These are phyloP conservation scores for Phytophthora foliorum DNA, from an alignment of 352 stramenopile species.

Conservation along the genomic window DNA sequence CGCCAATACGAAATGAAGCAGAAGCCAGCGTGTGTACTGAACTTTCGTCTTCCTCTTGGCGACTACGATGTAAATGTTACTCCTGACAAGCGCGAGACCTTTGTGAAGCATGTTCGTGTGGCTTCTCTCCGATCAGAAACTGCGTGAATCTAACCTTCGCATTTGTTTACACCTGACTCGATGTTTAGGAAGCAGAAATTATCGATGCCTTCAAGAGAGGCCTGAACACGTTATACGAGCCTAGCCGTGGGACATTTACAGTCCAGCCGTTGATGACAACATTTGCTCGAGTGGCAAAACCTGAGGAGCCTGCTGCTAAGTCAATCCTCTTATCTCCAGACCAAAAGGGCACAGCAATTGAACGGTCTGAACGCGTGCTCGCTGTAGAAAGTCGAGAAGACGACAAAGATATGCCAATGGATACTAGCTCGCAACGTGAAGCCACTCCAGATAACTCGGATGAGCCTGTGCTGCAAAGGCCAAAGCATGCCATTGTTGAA, in stretches of 20 bases:
- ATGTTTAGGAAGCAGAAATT: slow-evolving; percentile 60
- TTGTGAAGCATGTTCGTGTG: slow-evolving; percentile 73
- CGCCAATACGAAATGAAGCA: slow-evolving; percentile 91
- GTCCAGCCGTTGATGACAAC: slow-evolving; percentile 67
- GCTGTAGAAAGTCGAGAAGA: slow-evolving; percentile 8
- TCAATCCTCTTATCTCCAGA: neutral
- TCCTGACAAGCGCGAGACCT: slow-evolving; percentile 97
- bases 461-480: slow-evolving; percentile 4
- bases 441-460: slow-evolving; percentile 5
- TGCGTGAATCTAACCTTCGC: neutral
- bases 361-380: slow-evolving; percentile 6
- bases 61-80: slow-evolving; percentile 98
- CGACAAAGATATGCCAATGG: neutral
- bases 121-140: neutral
- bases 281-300: slow-evolving; percentile 38
- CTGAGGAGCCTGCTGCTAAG: slow-evolving; percentile 19
- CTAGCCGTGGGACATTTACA: slow-evolving; percentile 65
- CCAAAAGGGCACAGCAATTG: neutral
- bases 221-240: slow-evolving; percentile 72
- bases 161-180: neutral
- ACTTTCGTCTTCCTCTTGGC: slow-evolving; percentile 89
- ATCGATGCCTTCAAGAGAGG: slow-evolving; percentile 68
- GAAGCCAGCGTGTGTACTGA: slow-evolving; percentile 95
- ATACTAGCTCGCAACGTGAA: neutral
- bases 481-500: slow-evolving; percentile 32